phyloP scores from a whole-genome alignment of 345 rosid genomes.

The Salix arbutifolia region DNA sequence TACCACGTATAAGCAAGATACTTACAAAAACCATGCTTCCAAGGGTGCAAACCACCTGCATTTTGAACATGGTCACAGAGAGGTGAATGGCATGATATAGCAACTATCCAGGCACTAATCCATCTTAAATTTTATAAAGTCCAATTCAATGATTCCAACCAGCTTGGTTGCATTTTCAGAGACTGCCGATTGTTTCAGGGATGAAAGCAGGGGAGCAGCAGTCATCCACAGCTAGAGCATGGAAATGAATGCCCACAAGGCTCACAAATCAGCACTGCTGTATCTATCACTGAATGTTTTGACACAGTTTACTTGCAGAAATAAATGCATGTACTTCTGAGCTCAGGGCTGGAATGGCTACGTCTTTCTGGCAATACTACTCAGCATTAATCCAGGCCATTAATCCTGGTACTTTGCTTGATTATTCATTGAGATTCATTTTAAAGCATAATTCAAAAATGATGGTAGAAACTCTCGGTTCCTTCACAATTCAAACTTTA shows the following conservation, averaged over 20 bases:
- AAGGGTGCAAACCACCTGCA: constrained; percentile 66
- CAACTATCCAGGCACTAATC: background rate
- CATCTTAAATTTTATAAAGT: background rate
- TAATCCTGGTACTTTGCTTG: background rate
- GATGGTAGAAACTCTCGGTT: background rate
- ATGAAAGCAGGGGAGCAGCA: background rate
- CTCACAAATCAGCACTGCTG: background rate
- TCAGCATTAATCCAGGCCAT: background rate
- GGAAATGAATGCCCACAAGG: background rate
- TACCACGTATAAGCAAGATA: constrained; percentile 58
- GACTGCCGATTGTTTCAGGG: background rate
- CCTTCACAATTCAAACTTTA: background rate
- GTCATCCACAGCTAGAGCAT: background rate
- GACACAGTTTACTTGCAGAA: background rate
- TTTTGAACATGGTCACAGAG: background rate
- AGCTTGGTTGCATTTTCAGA: background rate
- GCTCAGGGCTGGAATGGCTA: background rate
- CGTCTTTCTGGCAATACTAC: background rate
- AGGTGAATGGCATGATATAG: background rate
- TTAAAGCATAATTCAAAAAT: background rate
- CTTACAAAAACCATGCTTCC: constrained; percentile 60
- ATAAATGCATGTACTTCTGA: background rate
- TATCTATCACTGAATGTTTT: background rate
- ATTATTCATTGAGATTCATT: background rate
- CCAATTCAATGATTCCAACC: background rate